A percentile compares a stretch with the other conserved stretches of the same genome.
Conservation (phyloP, 1,284 basidiomycete species). For the Wallemia ichthyophaga region DNA sequence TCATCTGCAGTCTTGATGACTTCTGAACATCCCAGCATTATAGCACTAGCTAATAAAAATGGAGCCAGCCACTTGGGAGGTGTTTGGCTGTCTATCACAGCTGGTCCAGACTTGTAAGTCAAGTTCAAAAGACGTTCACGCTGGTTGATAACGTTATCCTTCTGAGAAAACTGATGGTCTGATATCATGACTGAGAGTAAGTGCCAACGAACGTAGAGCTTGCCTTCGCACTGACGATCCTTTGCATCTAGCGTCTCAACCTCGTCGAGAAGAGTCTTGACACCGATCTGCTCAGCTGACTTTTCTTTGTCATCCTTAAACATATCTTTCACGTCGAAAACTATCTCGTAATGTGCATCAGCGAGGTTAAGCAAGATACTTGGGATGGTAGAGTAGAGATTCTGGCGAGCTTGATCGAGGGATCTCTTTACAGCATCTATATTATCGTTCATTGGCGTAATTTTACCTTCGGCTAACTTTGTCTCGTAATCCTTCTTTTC, state of each 20-base stretch:
- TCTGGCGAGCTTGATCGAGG: slow-evolving; percentile 34
- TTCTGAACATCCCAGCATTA: not conserved
- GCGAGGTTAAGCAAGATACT: slow-evolving; percentile 42
- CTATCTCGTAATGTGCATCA: slow-evolving; percentile 54
- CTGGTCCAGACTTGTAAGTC: slow-evolving; percentile 7
- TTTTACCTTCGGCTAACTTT: slow-evolving; percentile 7
- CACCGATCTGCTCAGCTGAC: slow-evolving; percentile 23
- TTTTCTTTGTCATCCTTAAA: slow-evolving; percentile 32
- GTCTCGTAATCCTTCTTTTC: slow-evolving; percentile 1
- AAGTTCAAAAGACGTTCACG: slow-evolving; percentile 3
- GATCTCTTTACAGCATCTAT: slow-evolving; percentile 6
- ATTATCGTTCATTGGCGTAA: slow-evolving; percentile 1
- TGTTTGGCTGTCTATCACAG: slow-evolving; percentile 3
- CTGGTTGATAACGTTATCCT: slow-evolving; percentile 9
- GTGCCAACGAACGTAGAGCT: slow-evolving; percentile 47
- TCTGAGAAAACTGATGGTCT: slow-evolving; percentile 21
- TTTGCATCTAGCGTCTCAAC: slow-evolving; percentile 32
- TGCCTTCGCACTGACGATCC: slow-evolving; percentile 24
- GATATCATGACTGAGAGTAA: slow-evolving; percentile 54
- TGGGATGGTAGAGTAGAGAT: slow-evolving; percentile 32
- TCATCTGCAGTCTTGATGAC: not conserved
- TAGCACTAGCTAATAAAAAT: slow-evolving; percentile 26
- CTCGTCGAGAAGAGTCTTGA: slow-evolving; percentile 27
- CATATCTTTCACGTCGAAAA: slow-evolving; percentile 61
- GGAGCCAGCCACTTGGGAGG: slow-evolving; percentile 54